phyloP scores from a whole-genome alignment of 2,329 filamentous ascomycete species.

The Penicillium sp. region DNA sequence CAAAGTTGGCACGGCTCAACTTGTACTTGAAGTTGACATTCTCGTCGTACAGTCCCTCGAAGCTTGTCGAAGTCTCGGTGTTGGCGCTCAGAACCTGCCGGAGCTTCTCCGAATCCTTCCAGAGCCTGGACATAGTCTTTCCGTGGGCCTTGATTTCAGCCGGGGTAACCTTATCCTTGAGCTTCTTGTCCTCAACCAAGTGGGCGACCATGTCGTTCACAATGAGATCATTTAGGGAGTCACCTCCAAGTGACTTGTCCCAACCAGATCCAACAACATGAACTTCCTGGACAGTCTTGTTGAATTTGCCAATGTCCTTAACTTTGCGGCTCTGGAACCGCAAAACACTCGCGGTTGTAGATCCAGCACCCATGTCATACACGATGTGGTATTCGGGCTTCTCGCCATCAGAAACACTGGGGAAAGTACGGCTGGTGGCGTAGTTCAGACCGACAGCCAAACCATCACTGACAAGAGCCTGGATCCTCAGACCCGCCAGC shows the following conservation, averaged over 20 bases:
- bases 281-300: slow-evolving; percentile 97
- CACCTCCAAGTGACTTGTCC: slow-evolving; percentile 87
- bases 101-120: slow-evolving; percentile 84
- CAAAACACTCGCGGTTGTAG: slow-evolving; percentile 83
- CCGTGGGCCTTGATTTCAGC: slow-evolving; percentile 66
- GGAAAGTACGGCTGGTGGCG: slow-evolving; percentile 86
- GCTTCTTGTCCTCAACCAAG: slow-evolving; percentile 67
- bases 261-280: slow-evolving; percentile 81
- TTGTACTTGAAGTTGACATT: slow-evolving; percentile 94
- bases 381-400: slow-evolving; percentile 91
- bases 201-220: slow-evolving; percentile 83
- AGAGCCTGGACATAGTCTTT: slow-evolving; percentile 82
- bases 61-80: slow-evolving; percentile 72
- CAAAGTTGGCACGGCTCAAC: slow-evolving; percentile 75
- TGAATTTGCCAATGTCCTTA: slow-evolving; percentile 89
- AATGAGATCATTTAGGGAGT: slow-evolving; percentile 83
- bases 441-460: slow-evolving; percentile 94
- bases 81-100: slow-evolving; percentile 94
- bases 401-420: slow-evolving; percentile 74
- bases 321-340: slow-evolving; percentile 85
- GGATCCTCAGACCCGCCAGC: slow-evolving; percentile 81
- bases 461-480: slow-evolving; percentile 83
- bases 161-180: slow-evolving; percentile 40
- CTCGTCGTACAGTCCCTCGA: slow-evolving; percentile 81
- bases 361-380: slow-evolving; percentile 97